Evolutionary conservation across 345 rosid species (phyloP), one percentile per base, ranked within the genome.

Genomic region (Psidium guajava): DNA sequence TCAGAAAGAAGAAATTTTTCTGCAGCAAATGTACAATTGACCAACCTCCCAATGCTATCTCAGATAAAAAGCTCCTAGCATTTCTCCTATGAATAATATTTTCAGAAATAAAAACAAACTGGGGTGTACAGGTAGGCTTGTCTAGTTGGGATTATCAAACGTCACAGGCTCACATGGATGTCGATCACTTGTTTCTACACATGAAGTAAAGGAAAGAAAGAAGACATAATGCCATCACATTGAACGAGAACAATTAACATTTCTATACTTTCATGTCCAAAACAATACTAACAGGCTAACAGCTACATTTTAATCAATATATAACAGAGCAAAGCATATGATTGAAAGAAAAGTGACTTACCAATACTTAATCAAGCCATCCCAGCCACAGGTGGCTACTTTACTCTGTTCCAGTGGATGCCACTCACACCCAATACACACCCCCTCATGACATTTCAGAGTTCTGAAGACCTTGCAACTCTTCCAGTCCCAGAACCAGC

Each of bases 401-500:
- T 92, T 97, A 87, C 99, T 97, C 87, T 94, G 98, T 87, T 97
- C 99, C 87, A 97, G 74, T 7, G 99, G 99, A 92, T 97, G 99
- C 99, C 99, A 97, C 85, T 91, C 98, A 50, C 91, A 88, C 64
- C 99, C 99, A 86, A 97, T 95, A 89, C 99, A 93, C 28, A 97
- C 98, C 54, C 97, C 96, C 74, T 95, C 93, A 27, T 97, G 99
- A 90, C 99, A 97, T 84, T 91, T 97, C 52, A 97, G 93, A 53
- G 97, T 97, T 88, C 96, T 94, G 84, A 95, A 95, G 9, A 97
- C 98, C 90, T 92, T 96, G 91, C 98, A 94, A 82, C 98, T 95
- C 95, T 97, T 97, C 99, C 99, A 97, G 86, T 96, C 99, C 99
- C 99, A 97, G 89, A 97, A 97, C 99, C 99, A 97, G 91, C 98